Evolutionary conservation across 176 grass and related monocot genomes (phyloP).

Genomic region (Oryza glumipatula): DNA sequence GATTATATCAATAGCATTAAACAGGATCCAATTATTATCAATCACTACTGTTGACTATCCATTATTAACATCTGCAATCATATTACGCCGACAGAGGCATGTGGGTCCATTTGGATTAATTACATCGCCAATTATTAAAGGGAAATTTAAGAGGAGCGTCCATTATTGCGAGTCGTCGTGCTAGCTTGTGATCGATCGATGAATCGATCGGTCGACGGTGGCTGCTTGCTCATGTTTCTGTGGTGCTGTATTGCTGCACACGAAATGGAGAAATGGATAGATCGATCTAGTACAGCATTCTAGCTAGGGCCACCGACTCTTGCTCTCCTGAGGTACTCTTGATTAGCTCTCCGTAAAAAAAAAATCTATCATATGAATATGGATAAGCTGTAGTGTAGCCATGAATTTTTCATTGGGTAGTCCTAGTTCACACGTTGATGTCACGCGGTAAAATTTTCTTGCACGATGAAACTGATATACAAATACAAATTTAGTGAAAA

Average conservation of each 20-base stretch:
- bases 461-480: too few species aligned
- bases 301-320: not conserved
- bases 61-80: slow-evolving; percentile 21
- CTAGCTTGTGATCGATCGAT: not conserved
- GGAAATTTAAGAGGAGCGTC: not conserved
- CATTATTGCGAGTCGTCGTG: not conserved
- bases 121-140: slow-evolving; percentile 13
- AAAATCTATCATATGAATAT: too few species aligned
- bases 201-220: not conserved
- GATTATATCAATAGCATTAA: not conserved
- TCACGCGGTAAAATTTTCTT: too few species aligned
- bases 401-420: too few species aligned
- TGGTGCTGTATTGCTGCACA: not conserved
- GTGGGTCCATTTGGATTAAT: slow-evolving; percentile 7
- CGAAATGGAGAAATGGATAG: not conserved
- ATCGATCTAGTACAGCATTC: not conserved
- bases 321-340: not conserved
- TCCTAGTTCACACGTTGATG: too few species aligned
- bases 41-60: not conserved
- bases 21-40: not conserved
- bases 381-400: too few species aligned
- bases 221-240: not conserved
- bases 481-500: too few species aligned
- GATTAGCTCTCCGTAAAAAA: too few species aligned
- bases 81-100: not conserved